Evolutionary conservation across 768 basidiomycete species (phyloP).

Genomic region (Russula sp.): DNA sequence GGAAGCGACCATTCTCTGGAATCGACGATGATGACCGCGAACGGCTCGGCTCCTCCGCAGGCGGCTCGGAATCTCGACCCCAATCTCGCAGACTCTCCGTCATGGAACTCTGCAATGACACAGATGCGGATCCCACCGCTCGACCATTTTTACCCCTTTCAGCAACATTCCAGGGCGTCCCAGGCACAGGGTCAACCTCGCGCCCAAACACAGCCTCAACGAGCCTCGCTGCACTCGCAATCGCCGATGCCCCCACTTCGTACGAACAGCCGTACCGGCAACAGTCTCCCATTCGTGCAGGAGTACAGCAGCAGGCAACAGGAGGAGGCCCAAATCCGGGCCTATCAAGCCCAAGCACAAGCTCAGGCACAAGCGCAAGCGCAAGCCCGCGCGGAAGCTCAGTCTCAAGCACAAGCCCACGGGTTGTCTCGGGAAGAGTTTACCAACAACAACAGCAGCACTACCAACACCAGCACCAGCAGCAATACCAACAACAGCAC

Average conservation of each 20-base stretch:
- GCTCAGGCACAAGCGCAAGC: constrained; percentile 25
- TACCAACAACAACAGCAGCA: constrained; percentile 19
- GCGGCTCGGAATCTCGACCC: constrained; percentile 71
- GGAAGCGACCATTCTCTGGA: constrained; percentile 62
- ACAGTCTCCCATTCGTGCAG: constrained; percentile 45
- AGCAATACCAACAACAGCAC: constrained; percentile 21
- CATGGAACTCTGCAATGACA: constrained; percentile 87
- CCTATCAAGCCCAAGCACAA: constrained; percentile 32
- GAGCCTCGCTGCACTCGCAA: constrained; percentile 38
- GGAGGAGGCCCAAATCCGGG: constrained; percentile 33
- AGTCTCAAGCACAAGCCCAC: constrained; percentile 27
- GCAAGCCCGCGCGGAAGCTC: constrained; percentile 29
- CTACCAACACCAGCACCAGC: constrained; percentile 7
- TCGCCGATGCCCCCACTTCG: constrained; percentile 46
- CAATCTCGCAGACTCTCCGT: constrained; percentile 77
- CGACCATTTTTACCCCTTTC: constrained; percentile 48
- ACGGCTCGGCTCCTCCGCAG: constrained; percentile 40
- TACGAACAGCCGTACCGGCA: constrained; percentile 29
- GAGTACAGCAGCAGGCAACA: constrained; percentile 42
- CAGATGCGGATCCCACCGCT: constrained; percentile 45
- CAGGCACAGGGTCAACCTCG: constrained; percentile 32
- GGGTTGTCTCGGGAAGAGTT: constrained; percentile 13
- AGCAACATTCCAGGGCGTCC: constrained; percentile 37
- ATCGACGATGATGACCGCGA: constrained; percentile 50
- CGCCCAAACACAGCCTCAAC: constrained; percentile 37